Conservation (phyloP, 768 basidiomycete genomes). For the Mycena venus region DNA sequence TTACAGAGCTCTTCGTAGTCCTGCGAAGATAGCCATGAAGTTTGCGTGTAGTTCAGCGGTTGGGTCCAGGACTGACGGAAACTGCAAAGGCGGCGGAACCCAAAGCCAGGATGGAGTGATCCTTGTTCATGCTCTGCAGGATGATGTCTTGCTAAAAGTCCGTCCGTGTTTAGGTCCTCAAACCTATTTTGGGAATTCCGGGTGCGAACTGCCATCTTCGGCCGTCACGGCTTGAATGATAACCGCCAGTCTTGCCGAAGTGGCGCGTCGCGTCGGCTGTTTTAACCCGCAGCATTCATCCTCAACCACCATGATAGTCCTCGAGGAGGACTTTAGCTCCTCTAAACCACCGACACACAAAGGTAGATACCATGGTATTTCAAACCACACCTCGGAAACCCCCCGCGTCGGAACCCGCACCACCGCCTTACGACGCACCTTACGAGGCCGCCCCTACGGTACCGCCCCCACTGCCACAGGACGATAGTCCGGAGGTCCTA, state of each 20-base stretch:
- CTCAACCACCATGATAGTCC: constrained; percentile 6
- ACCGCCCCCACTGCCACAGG: neutral
- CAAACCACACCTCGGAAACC: neutral
- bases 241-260: too few relatives aligned
- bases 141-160: neutral
- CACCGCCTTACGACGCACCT: constrained; percentile 3
- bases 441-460: neutral
- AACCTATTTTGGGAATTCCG: constrained; percentile 1
- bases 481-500: neutral
- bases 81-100: constrained; percentile 18
- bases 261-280: neutral
- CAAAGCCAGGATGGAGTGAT: constrained; percentile 19
- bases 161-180: too few relatives aligned
- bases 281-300: neutral
- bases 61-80: neutral
- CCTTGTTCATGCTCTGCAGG: constrained; percentile 2
- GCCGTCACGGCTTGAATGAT: neutral
- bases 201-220: too few relatives aligned
- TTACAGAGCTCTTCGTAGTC: constrained; percentile 18
- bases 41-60: neutral
- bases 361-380: neutral
- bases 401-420: constrained; percentile 6
- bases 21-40: neutral
- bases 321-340: neutral
- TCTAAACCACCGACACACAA: neutral